Base-by-base conservation (phyloP, 352 stramenopile species). In the Saprolegnia diclina region DNA sequence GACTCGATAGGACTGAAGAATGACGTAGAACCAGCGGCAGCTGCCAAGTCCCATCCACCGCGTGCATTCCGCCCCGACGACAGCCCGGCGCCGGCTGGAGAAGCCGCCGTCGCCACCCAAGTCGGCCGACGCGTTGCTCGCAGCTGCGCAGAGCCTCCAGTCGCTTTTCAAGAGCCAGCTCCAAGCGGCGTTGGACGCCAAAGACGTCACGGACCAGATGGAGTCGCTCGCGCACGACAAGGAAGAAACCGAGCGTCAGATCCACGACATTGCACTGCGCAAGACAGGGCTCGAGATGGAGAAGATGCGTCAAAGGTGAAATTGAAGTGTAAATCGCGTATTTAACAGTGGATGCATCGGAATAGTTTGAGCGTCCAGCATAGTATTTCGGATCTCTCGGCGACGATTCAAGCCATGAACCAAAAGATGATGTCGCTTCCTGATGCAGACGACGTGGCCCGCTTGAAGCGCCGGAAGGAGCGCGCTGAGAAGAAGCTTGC, bases 281-380 rank as follows among this genome's bases (percentile, higher is more conserved):
- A 66, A 90, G 24, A 91, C 79, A 40, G 80, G 81, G 4, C 67
- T 94, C n/a, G 84, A 94, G 69, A 91, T 94, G 84, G 79, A 91
- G 38, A 90, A 89, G 64, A 73, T 94, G 71, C 79, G 86, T 0
- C 82, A 90, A 59, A 91, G 63, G 57, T 66, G n/a, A 19, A 5
- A 16, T 63, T 32, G 5, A 52, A 19, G n/a, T n/a, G n/a, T n/a
- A n/a, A n/a, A n/a, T n/a, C n/a, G n/a, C n/a, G n/a, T n/a, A n/a
- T n/a, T n/a, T n/a, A n/a, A 52, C 35, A 22, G 46, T 19, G n/a
- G 11, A 48, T n/a, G n/a, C n/a, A n/a, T n/a, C 19, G 4, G 26
- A 5, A 21, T 52, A 66, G 82, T 24, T 63, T 94, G 32, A 82
- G 78, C 0, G 70, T 94, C 18, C 80, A 81, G 13, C 78, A 89